Evolutionary conservation across 1,284 basidiomycete species (phyloP).

Genomic region (Anthracocystis panici-leucophaei): DNA sequence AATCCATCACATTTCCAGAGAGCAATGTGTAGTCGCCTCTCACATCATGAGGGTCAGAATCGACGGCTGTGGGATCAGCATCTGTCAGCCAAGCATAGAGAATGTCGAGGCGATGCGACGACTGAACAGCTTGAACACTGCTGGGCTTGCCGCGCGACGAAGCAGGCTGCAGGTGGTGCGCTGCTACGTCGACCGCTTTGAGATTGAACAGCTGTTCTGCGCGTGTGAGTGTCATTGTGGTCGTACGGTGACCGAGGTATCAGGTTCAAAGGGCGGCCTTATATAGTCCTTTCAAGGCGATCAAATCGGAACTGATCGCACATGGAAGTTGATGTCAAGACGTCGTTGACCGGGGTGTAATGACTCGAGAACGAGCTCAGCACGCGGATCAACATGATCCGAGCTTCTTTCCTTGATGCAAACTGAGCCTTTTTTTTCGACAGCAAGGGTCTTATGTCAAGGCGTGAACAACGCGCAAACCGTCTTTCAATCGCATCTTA

Average conservation of each 20-base stretch:
- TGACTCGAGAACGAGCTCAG: background rate
- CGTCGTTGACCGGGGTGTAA: background rate
- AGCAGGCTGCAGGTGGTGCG: slow-evolving; percentile 17
- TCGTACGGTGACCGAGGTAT: background rate
- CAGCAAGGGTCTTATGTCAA: slow-evolving; percentile 2
- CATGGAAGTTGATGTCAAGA: background rate
- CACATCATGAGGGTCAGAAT: background rate
- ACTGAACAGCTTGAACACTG: slow-evolving; percentile 22
- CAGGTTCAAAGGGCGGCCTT: too few relatives aligned
- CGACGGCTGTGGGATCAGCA: slow-evolving; percentile 6
- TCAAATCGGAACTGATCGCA: too few relatives aligned
- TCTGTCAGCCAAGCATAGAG: slow-evolving; percentile 30
- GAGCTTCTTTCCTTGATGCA: background rate
- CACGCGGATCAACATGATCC: slow-evolving; percentile 3
- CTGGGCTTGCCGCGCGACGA: slow-evolving; percentile 3
- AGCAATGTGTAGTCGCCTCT: slow-evolving; percentile 10
- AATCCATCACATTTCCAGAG: slow-evolving; percentile 22
- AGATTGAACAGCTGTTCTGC: slow-evolving; percentile 24
- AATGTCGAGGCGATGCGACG: slow-evolving; percentile 32
- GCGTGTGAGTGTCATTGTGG: slow-evolving; percentile 15
- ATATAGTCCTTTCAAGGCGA: too few relatives aligned
- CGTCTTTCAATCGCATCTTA: background rate
- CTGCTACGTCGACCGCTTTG: slow-evolving; percentile 19
- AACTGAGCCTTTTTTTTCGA: background rate
- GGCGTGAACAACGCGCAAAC: background rate